phyloP scores from a whole-genome alignment of 2,329 filamentous ascomycete genomes.

The Claviceps sp. region DNA sequence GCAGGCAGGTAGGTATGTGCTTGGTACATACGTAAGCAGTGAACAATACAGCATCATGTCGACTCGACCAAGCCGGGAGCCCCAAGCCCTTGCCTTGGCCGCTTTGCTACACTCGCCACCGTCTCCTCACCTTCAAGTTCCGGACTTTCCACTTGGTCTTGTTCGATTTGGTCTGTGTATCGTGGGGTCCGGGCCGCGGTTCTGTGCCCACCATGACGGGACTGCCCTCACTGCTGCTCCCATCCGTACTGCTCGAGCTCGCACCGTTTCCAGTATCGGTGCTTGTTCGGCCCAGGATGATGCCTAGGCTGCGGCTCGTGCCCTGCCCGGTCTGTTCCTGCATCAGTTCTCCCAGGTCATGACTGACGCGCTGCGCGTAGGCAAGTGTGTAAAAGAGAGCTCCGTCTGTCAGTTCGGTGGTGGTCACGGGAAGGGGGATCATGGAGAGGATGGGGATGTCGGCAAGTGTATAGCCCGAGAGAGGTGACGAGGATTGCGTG shows the following conservation, averaged over 20 bases:
- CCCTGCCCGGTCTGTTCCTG: constrained; percentile 10
- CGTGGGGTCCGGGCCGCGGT: background rate
- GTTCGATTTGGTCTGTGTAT: background rate
- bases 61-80: too few relatives aligned
- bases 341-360: constrained; percentile 16
- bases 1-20: too few relatives aligned
- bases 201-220: constrained; percentile 4
- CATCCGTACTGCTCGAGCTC: constrained; percentile 6
- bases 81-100: too few relatives aligned
- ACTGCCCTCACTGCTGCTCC: constrained; percentile 5
- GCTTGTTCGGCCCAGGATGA: constrained; percentile 8
- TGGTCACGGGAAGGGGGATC: constrained; percentile 18
- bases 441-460: constrained; percentile 18
- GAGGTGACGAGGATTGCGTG: constrained; percentile 11
- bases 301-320: constrained; percentile 9
- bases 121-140: constrained; percentile 1
- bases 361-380: constrained; percentile 16
- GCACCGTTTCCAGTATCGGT: background rate
- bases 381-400: constrained; percentile 19
- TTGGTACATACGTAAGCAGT: too few relatives aligned
- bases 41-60: too few relatives aligned
- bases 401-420: constrained; percentile 19
- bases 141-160: constrained; percentile 5
- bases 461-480: constrained; percentile 19
- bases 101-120: constrained; percentile 5